A percentile compares a stretch with the other conserved stretches of the same genome.
These are phyloP conservation scores for Dactylorhiza incarnata DNA, from an alignment of 106 monocot species.

Conservation along the genomic window DNA sequence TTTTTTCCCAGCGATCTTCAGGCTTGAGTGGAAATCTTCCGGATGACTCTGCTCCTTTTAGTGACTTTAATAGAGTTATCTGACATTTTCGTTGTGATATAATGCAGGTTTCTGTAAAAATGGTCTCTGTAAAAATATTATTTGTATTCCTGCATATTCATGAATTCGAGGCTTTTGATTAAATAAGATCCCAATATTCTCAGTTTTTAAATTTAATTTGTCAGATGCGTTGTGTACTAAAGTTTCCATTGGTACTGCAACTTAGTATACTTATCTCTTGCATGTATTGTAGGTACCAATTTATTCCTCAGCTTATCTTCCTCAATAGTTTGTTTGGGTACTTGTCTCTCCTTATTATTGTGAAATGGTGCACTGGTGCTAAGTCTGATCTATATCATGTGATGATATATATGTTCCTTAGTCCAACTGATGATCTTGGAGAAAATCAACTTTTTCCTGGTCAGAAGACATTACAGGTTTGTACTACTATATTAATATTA, in stretches of 20 bases:
- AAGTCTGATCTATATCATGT: constrained; percentile 91
- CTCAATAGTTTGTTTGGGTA: constrained; percentile 97
- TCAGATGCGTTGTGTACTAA: neutral
- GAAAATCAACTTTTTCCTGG: constrained; percentile 94
- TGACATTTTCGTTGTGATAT: neutral
- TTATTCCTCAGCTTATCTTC: constrained; percentile 93
- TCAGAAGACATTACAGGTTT: constrained; percentile 82
- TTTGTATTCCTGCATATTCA: neutral
- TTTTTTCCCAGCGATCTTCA: neutral
- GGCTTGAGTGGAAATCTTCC: neutral
- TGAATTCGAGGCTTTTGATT: neutral
- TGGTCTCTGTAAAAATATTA: neutral
- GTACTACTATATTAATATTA: neutral
- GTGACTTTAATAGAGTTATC: neutral
- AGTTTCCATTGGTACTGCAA: neutral
- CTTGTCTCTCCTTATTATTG: constrained; percentile 77
- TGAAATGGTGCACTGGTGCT: constrained; percentile 97
- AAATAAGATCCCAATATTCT: neutral
- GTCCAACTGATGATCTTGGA: constrained; percentile 95
- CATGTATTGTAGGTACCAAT: constrained; percentile 57
- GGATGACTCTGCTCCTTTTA: neutral
- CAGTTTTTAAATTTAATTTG: neutral
- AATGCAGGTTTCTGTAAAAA: neutral
- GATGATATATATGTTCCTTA: constrained; percentile 99
- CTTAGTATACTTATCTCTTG: neutral